Percentiles rank a stretch among this genome's conserved stretches.
These are phyloP conservation scores for Saccharomycopsis hybrid DNA, from an alignment of 1,139 yeast species.

Conservation along the genomic window DNA sequence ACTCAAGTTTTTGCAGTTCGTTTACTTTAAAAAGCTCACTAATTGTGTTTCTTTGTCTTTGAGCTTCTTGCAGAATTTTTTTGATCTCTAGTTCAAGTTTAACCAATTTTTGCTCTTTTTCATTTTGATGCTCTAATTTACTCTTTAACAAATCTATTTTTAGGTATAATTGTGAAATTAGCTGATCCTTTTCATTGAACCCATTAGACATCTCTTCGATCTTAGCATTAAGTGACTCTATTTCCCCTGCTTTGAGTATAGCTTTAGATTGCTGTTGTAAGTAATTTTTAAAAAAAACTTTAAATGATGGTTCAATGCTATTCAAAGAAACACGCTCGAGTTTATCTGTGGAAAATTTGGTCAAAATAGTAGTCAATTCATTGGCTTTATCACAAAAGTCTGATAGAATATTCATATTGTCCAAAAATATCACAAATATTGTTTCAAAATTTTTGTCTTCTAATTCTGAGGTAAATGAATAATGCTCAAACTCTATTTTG, in stretches of 20 bases:
- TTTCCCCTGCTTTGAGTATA: background rate
- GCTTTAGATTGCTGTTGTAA: too few species aligned
- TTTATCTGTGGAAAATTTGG: too few species aligned
- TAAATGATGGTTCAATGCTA: too few species aligned
- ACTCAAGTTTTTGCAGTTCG: conserved; percentile 7
- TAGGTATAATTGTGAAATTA: conserved; percentile 10
- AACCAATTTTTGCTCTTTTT: conserved; percentile 3
- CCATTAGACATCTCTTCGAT: conserved; percentile 1
- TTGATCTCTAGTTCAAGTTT: background rate
- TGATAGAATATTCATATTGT: background rate
- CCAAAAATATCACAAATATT: background rate
- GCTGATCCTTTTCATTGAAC: conserved; percentile 8
- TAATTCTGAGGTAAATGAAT: conserved; percentile 9
- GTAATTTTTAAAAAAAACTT: too few species aligned
- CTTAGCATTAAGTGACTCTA: background rate
- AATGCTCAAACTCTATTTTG: conserved; percentile 9
- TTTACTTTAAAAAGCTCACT: conserved; percentile 2
- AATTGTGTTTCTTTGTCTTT: conserved; percentile 2
- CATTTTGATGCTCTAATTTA: conserved; percentile 7
- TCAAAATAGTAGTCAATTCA: background rate
- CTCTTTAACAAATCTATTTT: conserved; percentile 14
- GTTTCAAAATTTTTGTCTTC: conserved; percentile 6
- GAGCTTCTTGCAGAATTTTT: background rate
- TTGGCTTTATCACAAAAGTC: background rate
- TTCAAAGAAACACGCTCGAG: too few species aligned